phyloP scores from a whole-genome alignment of 1,139 yeast genomes.

The Candida sp. region DNA sequence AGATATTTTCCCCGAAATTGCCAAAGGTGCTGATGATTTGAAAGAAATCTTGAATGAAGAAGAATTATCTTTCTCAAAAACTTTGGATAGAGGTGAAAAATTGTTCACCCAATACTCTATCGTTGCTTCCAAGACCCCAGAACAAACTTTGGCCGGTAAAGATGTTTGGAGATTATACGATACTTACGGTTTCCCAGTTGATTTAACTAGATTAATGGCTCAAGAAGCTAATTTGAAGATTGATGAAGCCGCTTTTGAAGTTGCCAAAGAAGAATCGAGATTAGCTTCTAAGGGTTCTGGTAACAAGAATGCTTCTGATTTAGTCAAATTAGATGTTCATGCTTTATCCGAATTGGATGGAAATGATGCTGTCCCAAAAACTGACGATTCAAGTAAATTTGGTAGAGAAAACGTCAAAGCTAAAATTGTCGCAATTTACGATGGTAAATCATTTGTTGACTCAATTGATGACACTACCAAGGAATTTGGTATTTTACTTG shows the following conservation, averaged over 20 bases:
- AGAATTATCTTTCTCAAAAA: conserved; percentile 90
- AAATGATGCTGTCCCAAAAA: conserved; percentile 64
- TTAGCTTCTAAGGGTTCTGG: conserved; percentile 95
- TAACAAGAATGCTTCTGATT: conserved; percentile 50
- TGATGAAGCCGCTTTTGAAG: conserved; percentile 88
- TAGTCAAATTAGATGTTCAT: conserved; percentile 87
- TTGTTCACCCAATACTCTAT: conserved; percentile 90
- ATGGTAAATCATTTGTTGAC: conserved; percentile 60
- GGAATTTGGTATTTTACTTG: conserved; percentile 78
- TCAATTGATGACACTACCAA: conserved; percentile 38
- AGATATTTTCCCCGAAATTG: conserved; percentile 89
- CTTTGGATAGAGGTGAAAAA: conserved; percentile 97
- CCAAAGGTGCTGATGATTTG: conserved; percentile 66
- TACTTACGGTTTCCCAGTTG: conserved; percentile 99
- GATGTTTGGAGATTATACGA: conserved; percentile 99
- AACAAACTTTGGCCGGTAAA: conserved; percentile 79
- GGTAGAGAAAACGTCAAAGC: conserved; percentile 63
- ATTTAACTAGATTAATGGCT: conserved; percentile 96
- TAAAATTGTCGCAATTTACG: conserved; percentile 66
- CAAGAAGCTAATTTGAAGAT: conserved; percentile 95
- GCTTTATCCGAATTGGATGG: conserved; percentile 65
- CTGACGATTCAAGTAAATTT: conserved; percentile 78
- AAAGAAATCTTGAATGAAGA: conserved; percentile 94
- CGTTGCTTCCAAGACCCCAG: conserved; percentile 72
- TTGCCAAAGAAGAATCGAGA: conserved; percentile 81